Base-by-base conservation (phyloP, 106 monocot species). In the Alisma plantagoaquatica region DNA sequence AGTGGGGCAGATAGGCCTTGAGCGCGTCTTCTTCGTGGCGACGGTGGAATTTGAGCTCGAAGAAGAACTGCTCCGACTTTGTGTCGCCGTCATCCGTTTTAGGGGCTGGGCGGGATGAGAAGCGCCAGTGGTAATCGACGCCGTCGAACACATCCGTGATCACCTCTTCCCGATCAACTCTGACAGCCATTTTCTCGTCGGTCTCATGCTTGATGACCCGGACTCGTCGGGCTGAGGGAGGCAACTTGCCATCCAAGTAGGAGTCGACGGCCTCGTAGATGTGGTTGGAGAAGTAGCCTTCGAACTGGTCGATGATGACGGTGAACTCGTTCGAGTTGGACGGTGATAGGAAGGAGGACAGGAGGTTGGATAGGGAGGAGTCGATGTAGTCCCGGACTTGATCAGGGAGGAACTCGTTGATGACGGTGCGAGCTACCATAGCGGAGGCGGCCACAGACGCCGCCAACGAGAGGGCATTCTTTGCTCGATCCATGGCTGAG, bases 101-200 rank as follows among this genome's bases (percentile, higher is more conserved):
- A 2, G 32, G 24, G 35, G 35, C 35, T 14, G 31, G 41, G 1
- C 33, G 29, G 4, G 52, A 53, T 15, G 22, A 4, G 19, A 55
- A 35, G 15, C 27, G 28, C 35, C 35, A 38, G 9, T 59, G 49
- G 43, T 63, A 23, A 1, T 49, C 4, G 21, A 51, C 41, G 18
- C 71, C 71, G 1, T 42, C 33, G 45, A 63, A 71, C 3, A 25
- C 24, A n/a, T 71, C 71, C 17, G 20, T 26, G 29, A 62, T 14
- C 10, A 41, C 23, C 19, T 71, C 62, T 2, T 38, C 47, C 2
- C 38, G 28, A 0, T 32, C 62, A 3, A 71, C 23, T n/a, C 47
- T 33, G 22, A 55, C 45, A 1, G n/a, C 11, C 10, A 63, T 24
- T 22, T 16, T 23, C 4, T 50, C 59, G 27, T 56, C 57, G 46